Conservation (phyloP, 148 eudicot genomes). For the Camellia granthamiana region DNA sequence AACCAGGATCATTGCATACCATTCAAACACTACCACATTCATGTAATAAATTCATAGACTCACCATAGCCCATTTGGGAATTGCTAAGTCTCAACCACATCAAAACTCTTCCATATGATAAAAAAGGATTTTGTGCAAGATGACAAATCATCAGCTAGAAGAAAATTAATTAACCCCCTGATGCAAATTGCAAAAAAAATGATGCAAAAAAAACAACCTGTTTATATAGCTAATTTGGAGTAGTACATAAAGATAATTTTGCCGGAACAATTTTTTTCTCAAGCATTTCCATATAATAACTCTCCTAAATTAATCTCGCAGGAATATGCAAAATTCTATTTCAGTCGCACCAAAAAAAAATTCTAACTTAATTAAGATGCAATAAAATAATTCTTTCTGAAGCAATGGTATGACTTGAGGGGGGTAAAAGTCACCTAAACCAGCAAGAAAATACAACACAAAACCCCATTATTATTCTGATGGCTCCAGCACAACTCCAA, state of each 20-base stretch:
- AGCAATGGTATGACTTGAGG: slow-evolving; percentile 11
- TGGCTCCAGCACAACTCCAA: slow-evolving; percentile 1
- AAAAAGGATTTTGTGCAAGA: too few species aligned
- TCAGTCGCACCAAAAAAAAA: not conserved
- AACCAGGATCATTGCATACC: too few species aligned
- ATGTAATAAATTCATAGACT: too few species aligned
- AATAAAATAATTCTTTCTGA: slow-evolving; percentile 6
- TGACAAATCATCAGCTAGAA: too few species aligned
- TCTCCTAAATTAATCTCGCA: not conserved
- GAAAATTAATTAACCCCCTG: too few species aligned
- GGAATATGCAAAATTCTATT: not conserved
- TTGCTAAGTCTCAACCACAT: too few species aligned
- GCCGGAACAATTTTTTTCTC: slow-evolving; percentile 1
- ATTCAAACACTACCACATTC: too few species aligned
- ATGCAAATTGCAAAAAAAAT: too few species aligned
- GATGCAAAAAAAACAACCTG: too few species aligned
- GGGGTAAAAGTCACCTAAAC: slow-evolving; percentile 2
- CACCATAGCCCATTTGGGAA: too few species aligned
- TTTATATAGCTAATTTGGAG: not conserved
- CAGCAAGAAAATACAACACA: slow-evolving; percentile 20
- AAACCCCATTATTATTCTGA: slow-evolving; percentile 3
- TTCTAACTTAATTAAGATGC: not conserved
- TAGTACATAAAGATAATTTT: slow-evolving; percentile 6
- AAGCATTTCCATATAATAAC: not conserved
- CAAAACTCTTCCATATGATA: too few species aligned